A percentile compares a stretch with the other conserved stretches of the same genome.
Conservation (phyloP, 148 eudicot genomes). For the Mesembryanthemum crystallinum region DNA sequence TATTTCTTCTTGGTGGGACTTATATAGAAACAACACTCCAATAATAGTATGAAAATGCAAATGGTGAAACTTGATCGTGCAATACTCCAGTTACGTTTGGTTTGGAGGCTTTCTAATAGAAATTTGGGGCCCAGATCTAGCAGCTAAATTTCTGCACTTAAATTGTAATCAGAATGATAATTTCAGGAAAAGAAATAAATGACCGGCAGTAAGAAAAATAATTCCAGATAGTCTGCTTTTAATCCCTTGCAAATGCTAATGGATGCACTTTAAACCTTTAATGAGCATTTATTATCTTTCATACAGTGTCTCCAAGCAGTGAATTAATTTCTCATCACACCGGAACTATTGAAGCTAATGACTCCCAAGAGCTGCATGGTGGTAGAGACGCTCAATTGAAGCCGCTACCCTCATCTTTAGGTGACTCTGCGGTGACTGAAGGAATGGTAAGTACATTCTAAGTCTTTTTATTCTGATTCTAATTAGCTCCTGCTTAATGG, state of each 20-base stretch:
- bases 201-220: neutral
- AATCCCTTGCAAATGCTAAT: neutral
- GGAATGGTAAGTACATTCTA: slow-evolving; percentile 41
- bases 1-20: neutral
- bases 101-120: too few relatives aligned
- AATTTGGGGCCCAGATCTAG: neutral
- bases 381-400: slow-evolving; percentile 37
- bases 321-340: slow-evolving; percentile 30
- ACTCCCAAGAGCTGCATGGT: slow-evolving; percentile 33
- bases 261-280: slow-evolving; percentile 1
- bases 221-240: neutral
- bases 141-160: neutral
- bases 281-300: slow-evolving; percentile 9
- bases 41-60: too few relatives aligned
- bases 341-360: slow-evolving; percentile 31
- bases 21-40: neutral
- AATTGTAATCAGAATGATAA: neutral
- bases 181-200: neutral
- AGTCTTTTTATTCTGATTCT: neutral
- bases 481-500: neutral
- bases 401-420: slow-evolving; percentile 31
- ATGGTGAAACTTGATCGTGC: neutral
- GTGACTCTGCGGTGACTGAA: slow-evolving; percentile 32
- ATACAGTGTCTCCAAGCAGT: slow-evolving; percentile 43
- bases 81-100: too few relatives aligned